Evolutionary conservation across 2,329 filamentous ascomycete species (phyloP).

Genomic region (Pyrenophora graminea): DNA sequence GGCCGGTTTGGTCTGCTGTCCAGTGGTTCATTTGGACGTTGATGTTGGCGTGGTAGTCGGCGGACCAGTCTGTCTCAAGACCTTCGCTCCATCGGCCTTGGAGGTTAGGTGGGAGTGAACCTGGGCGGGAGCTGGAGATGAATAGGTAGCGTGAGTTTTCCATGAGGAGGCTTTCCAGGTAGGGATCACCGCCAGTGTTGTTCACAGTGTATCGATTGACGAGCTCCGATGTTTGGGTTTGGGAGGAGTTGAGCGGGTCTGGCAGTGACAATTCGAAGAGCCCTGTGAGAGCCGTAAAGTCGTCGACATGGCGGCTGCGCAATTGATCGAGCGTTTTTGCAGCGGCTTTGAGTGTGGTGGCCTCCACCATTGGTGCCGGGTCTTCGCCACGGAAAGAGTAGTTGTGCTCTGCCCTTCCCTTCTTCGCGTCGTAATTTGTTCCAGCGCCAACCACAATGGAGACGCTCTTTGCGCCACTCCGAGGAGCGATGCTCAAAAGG

Average conservation of each 20-base stretch:
- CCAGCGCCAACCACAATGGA: constrained; percentile 51
- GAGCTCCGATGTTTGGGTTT: constrained; percentile 46
- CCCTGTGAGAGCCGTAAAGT: constrained; percentile 48
- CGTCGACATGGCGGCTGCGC: constrained; percentile 44
- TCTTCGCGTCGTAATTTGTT: constrained; percentile 57
- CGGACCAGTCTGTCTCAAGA: constrained; percentile 55
- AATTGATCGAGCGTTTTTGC: constrained; percentile 42
- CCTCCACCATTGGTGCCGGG: constrained; percentile 48
- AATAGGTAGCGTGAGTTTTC: constrained; percentile 60
- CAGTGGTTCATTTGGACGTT: constrained; percentile 68
- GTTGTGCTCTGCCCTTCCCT: constrained; percentile 50
- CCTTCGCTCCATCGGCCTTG: constrained; percentile 61
- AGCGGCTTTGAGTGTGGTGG: constrained; percentile 40
- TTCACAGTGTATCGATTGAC: constrained; percentile 35
- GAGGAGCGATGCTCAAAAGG: constrained; percentile 13
- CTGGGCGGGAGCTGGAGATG: constrained; percentile 58
- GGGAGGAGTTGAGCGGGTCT: constrained; percentile 49
- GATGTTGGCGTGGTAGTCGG: constrained; percentile 63
- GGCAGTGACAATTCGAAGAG: constrained; percentile 54
- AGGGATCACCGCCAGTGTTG: constrained; percentile 51
- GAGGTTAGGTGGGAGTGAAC: constrained; percentile 59
- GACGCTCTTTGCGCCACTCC: constrained; percentile 26
- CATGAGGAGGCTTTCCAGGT: constrained; percentile 58
- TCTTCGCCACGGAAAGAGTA: constrained; percentile 58
- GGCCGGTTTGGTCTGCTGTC: constrained; percentile 58